Evolutionary conservation across 2,329 filamentous ascomycete genomes (phyloP).

Genomic region (Lecanicillium sp.): DNA sequence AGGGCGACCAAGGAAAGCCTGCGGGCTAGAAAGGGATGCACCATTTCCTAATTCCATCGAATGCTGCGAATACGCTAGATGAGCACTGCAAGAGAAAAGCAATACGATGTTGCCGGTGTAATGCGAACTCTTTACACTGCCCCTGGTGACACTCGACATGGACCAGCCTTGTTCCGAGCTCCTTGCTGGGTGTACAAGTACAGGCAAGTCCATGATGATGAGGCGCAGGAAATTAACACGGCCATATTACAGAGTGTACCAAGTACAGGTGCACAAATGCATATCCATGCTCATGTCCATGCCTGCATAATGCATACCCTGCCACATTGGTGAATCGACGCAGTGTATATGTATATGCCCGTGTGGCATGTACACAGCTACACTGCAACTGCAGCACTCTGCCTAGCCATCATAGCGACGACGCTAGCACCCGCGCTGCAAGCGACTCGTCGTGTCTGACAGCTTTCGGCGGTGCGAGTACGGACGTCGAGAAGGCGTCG

Average conservation of each 20-base stretch:
- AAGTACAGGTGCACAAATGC: background rate
- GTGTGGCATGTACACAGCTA: background rate
- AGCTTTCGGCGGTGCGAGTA: too few relatives aligned
- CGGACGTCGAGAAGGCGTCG: too few relatives aligned
- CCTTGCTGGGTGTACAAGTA: too few relatives aligned
- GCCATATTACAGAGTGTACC: too few relatives aligned
- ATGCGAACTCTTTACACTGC: too few relatives aligned
- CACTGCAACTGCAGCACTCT: background rate
- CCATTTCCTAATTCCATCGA: background rate
- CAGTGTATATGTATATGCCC: too few relatives aligned
- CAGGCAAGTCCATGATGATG: too few relatives aligned
- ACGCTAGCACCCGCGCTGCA: background rate
- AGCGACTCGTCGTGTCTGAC: conserved; percentile 3
- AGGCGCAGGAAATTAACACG: too few relatives aligned
- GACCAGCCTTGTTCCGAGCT: too few relatives aligned
- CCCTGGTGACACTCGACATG: too few relatives aligned
- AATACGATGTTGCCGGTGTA: too few relatives aligned
- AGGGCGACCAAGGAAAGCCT: background rate
- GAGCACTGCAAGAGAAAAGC: background rate
- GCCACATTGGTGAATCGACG: background rate
- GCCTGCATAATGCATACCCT: background rate
- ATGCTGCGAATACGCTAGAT: background rate
- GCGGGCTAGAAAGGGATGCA: background rate
- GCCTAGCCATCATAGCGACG: conserved; percentile 4
- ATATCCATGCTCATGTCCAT: background rate